Conservation (phyloP, 768 basidiomycete genomes). For the Naganishia randhawae region DNA sequence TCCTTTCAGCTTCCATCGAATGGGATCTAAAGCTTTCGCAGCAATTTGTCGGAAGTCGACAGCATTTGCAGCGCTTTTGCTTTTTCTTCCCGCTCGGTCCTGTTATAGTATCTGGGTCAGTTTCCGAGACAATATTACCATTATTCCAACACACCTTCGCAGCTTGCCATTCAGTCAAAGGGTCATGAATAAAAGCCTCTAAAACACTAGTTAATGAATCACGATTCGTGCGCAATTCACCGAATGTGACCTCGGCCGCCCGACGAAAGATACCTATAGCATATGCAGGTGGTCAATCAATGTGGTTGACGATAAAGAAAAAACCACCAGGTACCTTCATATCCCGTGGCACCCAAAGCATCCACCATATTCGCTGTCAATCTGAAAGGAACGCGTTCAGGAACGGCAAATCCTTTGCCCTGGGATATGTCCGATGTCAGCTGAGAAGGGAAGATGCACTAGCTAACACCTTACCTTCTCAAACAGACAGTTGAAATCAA, state of each 20-base stretch:
- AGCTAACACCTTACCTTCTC: constrained; percentile 64
- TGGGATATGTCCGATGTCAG: constrained; percentile 31
- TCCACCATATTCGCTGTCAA: constrained; percentile 89
- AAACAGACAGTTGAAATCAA: constrained; percentile 97
- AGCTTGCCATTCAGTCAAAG: constrained; percentile 88
- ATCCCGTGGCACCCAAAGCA: constrained; percentile 84
- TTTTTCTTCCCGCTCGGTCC: constrained; percentile 18
- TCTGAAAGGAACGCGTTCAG: constrained; percentile 89
- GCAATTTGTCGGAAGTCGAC: constrained; percentile 54
- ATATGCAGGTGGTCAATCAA: background rate
- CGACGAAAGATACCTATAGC: constrained; percentile 69
- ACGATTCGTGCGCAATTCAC: constrained; percentile 79
- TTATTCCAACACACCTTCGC: background rate
- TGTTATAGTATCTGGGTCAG: background rate
- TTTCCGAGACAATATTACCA: background rate
- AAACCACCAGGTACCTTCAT: constrained; percentile 60
- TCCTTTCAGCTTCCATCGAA: constrained; percentile 70
- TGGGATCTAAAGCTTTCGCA: constrained; percentile 70
- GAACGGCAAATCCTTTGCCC: constrained; percentile 80
- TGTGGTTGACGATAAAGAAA: background rate
- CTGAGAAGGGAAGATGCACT: background rate
- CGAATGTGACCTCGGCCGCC: constrained; percentile 84
- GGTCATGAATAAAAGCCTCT: constrained; percentile 95
- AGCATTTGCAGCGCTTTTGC: constrained; percentile 1
- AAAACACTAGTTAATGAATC: constrained; percentile 92